phyloP scores from a whole-genome alignment of 495 filamentous ascomycete species.

The Aspergillus leporis region DNA sequence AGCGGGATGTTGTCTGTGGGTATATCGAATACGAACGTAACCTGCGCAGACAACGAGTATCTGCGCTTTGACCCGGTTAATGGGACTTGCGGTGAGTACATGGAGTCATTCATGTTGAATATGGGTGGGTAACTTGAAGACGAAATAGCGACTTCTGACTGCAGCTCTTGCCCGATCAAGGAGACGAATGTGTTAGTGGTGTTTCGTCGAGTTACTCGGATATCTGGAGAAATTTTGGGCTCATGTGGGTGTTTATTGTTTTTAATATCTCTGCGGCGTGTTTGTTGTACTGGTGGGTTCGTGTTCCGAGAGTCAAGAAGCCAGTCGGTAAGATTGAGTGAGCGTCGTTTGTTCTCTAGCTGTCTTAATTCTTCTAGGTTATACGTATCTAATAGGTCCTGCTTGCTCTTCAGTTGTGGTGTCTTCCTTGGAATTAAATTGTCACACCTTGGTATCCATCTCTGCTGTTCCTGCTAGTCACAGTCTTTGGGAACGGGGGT shows the following conservation, averaged over 20 bases:
- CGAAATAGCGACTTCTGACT: conserved; percentile 23
- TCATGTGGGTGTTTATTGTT: conserved; percentile 57
- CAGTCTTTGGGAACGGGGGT: no score
- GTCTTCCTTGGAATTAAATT: no score
- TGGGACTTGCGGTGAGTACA: conserved; percentile 52
- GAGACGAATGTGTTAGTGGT: conserved; percentile 41
- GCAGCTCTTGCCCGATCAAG: conserved; percentile 43
- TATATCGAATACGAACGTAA: conserved; percentile 47
- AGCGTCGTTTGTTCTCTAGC: no score
- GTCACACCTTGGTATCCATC: no score
- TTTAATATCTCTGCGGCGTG: conserved; percentile 67
- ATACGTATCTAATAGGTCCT: no score
- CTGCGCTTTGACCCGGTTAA: conserved; percentile 50
- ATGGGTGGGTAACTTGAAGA: conserved; percentile 22
- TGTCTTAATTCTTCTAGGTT: no score
- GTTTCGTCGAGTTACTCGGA: conserved; percentile 38
- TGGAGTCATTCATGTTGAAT: conserved; percentile 19
- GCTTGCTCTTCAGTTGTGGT: no score
- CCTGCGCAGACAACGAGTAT: conserved; percentile 56
- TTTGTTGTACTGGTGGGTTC: conserved; percentile 66
- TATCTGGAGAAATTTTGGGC: conserved; percentile 48
- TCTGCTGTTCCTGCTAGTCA: no score
- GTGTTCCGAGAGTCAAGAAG: conserved; percentile 61
- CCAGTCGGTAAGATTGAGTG: no score
- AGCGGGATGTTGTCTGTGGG: conserved; percentile 36